Percentiles rank a stretch among this genome's conserved stretches.
Conservation (phyloP, 139 green algal genomes). For the Chlamydomonas schloesseri region DNA sequence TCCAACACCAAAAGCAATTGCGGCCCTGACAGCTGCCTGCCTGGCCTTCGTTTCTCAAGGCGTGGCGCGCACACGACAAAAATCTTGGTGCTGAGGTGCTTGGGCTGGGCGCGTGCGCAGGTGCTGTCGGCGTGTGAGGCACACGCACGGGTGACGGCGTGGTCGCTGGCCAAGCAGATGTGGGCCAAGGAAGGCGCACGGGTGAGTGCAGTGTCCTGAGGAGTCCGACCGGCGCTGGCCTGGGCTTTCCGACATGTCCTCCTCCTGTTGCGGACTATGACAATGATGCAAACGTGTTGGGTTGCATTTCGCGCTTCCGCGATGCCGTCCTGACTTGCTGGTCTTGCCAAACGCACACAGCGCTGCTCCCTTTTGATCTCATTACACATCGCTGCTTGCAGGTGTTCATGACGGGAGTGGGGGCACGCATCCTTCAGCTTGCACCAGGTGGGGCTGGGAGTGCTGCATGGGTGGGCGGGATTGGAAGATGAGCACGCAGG, state of each 20-base stretch:
- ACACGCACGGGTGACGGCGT: slow-evolving; percentile 16
- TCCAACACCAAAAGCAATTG: no score
- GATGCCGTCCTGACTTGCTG: not conserved
- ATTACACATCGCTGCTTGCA: no score
- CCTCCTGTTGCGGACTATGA: no score
- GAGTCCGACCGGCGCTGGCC: no score
- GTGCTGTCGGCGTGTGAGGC: slow-evolving; percentile 30
- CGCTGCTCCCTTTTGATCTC: not conserved
- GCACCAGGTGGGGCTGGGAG: slow-evolving; percentile 66
- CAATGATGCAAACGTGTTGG: no score
- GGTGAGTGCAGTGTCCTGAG: slow-evolving; percentile 7
- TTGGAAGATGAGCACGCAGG: not conserved
- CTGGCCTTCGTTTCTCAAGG: no score
- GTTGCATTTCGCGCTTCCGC: no score
- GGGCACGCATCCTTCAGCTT: slow-evolving; percentile 72
- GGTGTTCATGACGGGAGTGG: slow-evolving; percentile 59
- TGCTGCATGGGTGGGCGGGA: not conserved
- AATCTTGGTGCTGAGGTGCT: no score
- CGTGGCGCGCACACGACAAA: no score
- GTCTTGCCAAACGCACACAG: not conserved
- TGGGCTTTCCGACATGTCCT: no score
- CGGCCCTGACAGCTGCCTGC: no score
- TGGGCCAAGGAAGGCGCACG: slow-evolving; percentile 58
- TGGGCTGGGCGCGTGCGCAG: not conserved
- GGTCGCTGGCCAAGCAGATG: slow-evolving; percentile 50